Conservation (phyloP, 2,329 filamentous ascomycete species). For the Phoma sp. region DNA sequence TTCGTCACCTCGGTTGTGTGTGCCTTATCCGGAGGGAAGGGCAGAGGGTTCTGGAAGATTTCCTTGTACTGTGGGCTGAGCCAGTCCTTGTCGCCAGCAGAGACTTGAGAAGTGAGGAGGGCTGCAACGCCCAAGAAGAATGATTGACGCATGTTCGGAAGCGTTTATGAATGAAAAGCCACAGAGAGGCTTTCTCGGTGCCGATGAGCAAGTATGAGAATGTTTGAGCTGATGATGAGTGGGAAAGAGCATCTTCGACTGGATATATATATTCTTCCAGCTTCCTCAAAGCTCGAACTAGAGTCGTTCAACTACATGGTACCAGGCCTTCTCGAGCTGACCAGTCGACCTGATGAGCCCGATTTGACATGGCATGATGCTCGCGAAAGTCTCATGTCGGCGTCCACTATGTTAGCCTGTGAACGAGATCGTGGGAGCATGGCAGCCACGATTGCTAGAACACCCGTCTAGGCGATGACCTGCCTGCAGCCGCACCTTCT, state of each 20-base stretch:
- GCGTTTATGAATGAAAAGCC: slow-evolving; percentile 1
- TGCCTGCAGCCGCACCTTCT: slow-evolving; percentile 3
- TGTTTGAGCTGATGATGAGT: slow-evolving; percentile 12
- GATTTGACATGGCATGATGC: slow-evolving; percentile 4
- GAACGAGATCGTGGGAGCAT: not conserved
- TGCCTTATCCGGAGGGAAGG: slow-evolving; percentile 53
- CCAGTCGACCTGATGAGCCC: slow-evolving; percentile 6
- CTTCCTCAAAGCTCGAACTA: not conserved
- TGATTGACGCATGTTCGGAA: slow-evolving; percentile 22
- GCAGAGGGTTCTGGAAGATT: slow-evolving; percentile 51
- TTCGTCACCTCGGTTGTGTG: slow-evolving; percentile 30
- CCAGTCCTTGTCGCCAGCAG: slow-evolving; percentile 33
- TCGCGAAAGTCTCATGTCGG: slow-evolving; percentile 5
- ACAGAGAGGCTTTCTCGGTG: not conserved
- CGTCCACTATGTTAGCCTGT: not conserved
- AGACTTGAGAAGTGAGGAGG: slow-evolving; percentile 20
- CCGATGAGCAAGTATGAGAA: slow-evolving; percentile 17
- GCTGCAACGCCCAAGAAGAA: slow-evolving; percentile 21
- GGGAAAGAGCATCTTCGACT: not conserved
- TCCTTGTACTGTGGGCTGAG: slow-evolving; percentile 45
- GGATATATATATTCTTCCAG: slow-evolving; percentile 16
- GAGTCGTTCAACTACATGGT: not conserved
- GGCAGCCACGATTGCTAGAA: slow-evolving; percentile 17
- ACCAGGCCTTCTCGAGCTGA: slow-evolving; percentile 7
- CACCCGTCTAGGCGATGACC: slow-evolving; percentile 2